Conservation (phyloP, 371 early-diverging fungal genomes). For the Mortierella sp. region DNA sequence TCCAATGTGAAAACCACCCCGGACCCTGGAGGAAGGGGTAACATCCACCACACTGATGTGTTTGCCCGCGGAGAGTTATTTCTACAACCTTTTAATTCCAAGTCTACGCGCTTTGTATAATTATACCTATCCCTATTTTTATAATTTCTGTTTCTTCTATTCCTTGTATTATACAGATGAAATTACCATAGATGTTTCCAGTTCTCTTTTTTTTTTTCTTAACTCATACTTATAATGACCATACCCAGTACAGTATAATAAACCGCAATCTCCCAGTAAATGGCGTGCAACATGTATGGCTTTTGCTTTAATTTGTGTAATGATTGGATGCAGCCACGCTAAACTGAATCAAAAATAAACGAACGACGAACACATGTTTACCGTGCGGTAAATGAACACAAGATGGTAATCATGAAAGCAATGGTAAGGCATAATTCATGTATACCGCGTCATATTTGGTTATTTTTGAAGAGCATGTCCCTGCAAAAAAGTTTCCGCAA, state of each 20-base stretch:
- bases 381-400: neutral
- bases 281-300: too few species aligned
- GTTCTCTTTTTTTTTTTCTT: slow-evolving; percentile 1
- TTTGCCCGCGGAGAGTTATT: neutral
- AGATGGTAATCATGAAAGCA: neutral
- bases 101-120: slow-evolving; percentile 4
- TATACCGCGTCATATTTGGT: too few species aligned
- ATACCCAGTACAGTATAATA: too few species aligned
- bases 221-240: neutral
- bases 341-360: neutral
- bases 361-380: neutral
- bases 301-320: neutral
- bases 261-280: too few species aligned
- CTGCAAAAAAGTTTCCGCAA: neutral
- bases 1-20: neutral
- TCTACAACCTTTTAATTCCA: neutral
- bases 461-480: neutral
- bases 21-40: neutral
- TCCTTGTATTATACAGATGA: slow-evolving; percentile 27
- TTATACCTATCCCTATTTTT: slow-evolving; percentile 1
- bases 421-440: neutral
- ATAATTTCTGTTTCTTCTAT: neutral
- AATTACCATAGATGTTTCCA: slow-evolving; percentile 1
- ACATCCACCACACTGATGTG: neutral
- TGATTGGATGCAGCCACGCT: neutral